Conservation (phyloP, 139 green algal genomes). For the Micromonas commoda region DNA sequence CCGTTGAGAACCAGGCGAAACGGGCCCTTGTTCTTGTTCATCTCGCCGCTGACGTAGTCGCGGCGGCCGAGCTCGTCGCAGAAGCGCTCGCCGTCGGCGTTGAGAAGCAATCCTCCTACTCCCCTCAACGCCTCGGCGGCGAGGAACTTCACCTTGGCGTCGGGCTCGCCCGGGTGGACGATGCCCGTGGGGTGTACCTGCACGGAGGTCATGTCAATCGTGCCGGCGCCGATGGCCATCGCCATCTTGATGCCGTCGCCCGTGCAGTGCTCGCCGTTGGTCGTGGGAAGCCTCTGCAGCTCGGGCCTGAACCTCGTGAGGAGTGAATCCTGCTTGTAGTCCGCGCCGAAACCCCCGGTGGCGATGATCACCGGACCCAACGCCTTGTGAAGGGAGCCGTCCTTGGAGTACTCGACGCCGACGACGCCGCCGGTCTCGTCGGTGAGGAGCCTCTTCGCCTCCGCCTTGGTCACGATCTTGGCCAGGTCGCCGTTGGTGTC, state of each 20-base stretch:
- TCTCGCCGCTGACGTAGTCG: conserved; percentile 42
- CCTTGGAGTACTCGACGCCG: conserved; percentile 33
- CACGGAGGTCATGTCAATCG: conserved; percentile 38
- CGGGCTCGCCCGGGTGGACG: conserved; percentile 42
- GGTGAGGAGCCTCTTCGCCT: conserved; percentile 31
- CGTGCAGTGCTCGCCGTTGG: conserved; percentile 40
- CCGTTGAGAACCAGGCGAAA: conserved; percentile 40
- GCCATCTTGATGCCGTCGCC: conserved; percentile 42
- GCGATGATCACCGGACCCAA: conserved; percentile 36
- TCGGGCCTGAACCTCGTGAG: conserved; percentile 25
- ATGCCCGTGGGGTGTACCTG: conserved; percentile 51
- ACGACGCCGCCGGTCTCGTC: conserved; percentile 26
- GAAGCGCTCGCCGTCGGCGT: conserved; percentile 46
- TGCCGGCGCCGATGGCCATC: conserved; percentile 22
- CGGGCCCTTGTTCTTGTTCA: conserved; percentile 40
- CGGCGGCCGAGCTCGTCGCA: conserved; percentile 45
- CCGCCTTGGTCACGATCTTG: conserved; percentile 37
- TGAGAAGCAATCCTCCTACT: conserved; percentile 42
- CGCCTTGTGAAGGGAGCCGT: conserved; percentile 5
- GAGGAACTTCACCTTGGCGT: conserved; percentile 47
- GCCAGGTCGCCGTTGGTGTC: conserved; percentile 35
- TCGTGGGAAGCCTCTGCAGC: conserved; percentile 32
- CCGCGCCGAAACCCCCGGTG: conserved; percentile 37
- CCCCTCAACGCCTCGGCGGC: conserved; percentile 48
- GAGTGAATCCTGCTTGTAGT: conserved; percentile 30